Evolutionary conservation across 2,329 filamentous ascomycete genomes (phyloP).

Genomic region (Trichoderma sp.): DNA sequence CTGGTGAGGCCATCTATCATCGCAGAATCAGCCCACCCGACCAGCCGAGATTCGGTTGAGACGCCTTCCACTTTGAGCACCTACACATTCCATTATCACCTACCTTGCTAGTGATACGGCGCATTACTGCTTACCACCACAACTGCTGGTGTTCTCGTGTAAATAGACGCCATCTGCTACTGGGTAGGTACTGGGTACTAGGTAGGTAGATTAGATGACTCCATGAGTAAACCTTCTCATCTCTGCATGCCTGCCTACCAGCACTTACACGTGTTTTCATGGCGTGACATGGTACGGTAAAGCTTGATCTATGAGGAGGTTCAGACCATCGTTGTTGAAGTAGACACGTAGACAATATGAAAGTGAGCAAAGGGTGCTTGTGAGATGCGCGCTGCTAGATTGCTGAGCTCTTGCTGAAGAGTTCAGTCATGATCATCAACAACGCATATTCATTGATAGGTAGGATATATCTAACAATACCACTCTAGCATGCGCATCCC

Average conservation of each 20-base stretch:
- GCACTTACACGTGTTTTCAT: slow-evolving; percentile 6
- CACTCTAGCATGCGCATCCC: not conserved
- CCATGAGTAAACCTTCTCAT: not conserved
- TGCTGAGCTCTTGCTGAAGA: not conserved
- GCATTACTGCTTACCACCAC: not conserved
- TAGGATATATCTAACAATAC: not conserved
- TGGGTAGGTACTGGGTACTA: not conserved
- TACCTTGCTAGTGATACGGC: not conserved
- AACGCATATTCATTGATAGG: not conserved
- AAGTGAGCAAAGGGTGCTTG: not conserved
- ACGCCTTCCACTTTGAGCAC: slow-evolving; percentile 12
- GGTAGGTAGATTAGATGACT: not conserved
- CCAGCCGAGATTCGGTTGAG: not conserved
- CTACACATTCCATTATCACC: not conserved
- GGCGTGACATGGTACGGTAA: not conserved
- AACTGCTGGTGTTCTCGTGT: not conserved
- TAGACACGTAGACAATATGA: not conserved
- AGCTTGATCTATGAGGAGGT: not conserved
- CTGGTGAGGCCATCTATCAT: slow-evolving; percentile 16
- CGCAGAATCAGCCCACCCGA: slow-evolving; percentile 15
- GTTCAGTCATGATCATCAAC: not conserved
- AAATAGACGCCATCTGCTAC: not conserved
- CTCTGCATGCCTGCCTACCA: not conserved
- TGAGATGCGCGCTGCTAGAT: not conserved
- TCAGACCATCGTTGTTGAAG: not conserved